These are phyloP conservation scores for Evansstolkia leycettana DNA, from an alignment of 495 filamentous ascomycete species.

Conservation along the genomic window DNA sequence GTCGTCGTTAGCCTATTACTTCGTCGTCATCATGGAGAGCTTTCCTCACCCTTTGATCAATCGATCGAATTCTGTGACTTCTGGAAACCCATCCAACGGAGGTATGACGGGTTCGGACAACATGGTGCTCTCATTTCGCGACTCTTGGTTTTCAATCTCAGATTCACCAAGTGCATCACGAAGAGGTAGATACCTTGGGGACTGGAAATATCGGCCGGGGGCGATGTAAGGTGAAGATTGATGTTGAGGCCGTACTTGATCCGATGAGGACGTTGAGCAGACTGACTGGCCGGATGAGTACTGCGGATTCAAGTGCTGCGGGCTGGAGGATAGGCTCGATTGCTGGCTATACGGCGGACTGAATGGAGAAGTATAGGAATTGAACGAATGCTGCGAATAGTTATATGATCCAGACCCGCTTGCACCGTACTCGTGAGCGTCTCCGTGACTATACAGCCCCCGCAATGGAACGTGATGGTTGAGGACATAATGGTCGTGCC, in stretches of 20 bases:
- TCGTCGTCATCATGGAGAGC: too few species aligned
- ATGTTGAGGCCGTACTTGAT: conserved; percentile 21
- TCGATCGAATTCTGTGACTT: conserved; percentile 39
- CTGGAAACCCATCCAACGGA: conserved; percentile 38
- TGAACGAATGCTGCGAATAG: conserved; percentile 24
- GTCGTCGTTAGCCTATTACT: background rate
- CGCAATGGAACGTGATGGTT: conserved; percentile 24
- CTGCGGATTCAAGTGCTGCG: conserved; percentile 17
- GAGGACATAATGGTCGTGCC: conserved; percentile 25
- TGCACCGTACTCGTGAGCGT: conserved; percentile 20
- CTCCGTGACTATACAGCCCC: conserved; percentile 20
- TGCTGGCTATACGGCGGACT: conserved; percentile 23
- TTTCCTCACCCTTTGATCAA: conserved; percentile 45
- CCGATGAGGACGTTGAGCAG: conserved; percentile 18
- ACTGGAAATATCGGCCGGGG: conserved; percentile 23
- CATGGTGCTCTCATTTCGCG: conserved; percentile 28
- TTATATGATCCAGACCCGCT: conserved; percentile 22
- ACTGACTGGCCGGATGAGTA: conserved; percentile 24
- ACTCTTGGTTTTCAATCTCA: conserved; percentile 35
- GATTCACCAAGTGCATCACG: conserved; percentile 21
- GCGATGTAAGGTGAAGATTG: conserved; percentile 21
- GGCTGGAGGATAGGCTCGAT: conserved; percentile 13
- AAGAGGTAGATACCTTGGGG: conserved; percentile 22
- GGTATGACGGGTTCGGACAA: conserved; percentile 32
- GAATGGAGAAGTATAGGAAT: conserved; percentile 23